Evolutionary conservation across 768 basidiomycete genomes (phyloP).

Genomic region (Daedaleopsis sinensis): DNA sequence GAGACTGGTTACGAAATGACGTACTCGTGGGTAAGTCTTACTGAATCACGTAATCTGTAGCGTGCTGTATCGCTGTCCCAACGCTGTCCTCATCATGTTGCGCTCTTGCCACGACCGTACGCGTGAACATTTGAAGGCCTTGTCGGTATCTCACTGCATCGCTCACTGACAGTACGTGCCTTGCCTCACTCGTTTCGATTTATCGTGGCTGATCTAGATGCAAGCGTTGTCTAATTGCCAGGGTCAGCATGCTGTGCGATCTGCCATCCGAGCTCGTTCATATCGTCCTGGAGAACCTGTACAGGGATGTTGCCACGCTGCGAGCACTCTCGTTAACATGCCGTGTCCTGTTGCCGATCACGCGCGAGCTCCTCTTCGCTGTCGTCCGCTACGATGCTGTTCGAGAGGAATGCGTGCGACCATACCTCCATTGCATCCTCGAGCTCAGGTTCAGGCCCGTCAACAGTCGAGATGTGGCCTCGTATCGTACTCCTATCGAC

Average conservation of each 20-base stretch:
- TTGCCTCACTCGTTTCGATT: not conserved
- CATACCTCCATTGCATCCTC: not conserved
- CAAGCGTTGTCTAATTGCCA: not conserved
- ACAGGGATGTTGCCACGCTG: not conserved
- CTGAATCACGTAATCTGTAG: too few species aligned
- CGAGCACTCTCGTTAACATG: not conserved
- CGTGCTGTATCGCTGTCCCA: too few species aligned
- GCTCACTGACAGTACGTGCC: too few species aligned
- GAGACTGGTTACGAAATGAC: too few species aligned
- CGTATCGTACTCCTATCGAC: not conserved
- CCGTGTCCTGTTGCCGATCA: not conserved
- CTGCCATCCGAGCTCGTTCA: not conserved
- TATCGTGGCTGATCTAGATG: too few species aligned
- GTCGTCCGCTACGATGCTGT: not conserved
- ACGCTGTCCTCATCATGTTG: too few species aligned
- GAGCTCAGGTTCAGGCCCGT: not conserved
- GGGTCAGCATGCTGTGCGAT: not conserved
- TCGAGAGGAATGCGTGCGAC: not conserved
- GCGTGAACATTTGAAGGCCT: too few species aligned
- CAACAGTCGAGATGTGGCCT: not conserved
- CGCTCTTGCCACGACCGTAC: too few species aligned
- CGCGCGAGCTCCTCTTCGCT: conserved; percentile 2
- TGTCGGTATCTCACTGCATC: too few species aligned
- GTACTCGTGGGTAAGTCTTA: too few species aligned
- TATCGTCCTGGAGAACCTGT: not conserved